A percentile compares a stretch with the other conserved stretches of the same genome.
phyloP scores from a whole-genome alignment of 306 rosid genomes.

The Vicia faba region DNA sequence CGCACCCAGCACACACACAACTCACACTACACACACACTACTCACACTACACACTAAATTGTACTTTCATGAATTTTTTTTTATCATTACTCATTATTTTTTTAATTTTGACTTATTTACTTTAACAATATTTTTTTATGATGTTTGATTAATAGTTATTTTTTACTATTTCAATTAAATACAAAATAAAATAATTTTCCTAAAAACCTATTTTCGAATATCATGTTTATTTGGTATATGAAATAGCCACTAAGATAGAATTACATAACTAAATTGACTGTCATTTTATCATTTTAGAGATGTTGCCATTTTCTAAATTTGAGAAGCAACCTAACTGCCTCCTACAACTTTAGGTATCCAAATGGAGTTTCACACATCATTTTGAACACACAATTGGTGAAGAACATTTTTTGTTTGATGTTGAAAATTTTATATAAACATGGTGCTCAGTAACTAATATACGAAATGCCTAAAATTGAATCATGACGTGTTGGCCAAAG shows the following conservation, averaged over 20 bases:
- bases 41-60: too few relatives aligned
- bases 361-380: background rate
- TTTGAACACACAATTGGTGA: conserved; percentile 17
- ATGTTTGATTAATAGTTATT: too few relatives aligned
- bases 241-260: background rate
- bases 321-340: background rate
- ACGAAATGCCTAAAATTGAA: conserved; percentile 16
- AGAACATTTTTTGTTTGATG: background rate
- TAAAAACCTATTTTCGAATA: background rate
- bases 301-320: background rate
- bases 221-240: background rate
- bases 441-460: conserved; percentile 1
- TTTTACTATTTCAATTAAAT: too few relatives aligned
- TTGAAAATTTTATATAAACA: conserved; percentile 5
- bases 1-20: too few relatives aligned
- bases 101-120: too few relatives aligned
- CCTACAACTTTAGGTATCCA: background rate
- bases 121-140: too few relatives aligned
- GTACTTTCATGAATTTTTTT: too few relatives aligned
- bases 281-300: background rate
- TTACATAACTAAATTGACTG: background rate
- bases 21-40: too few relatives aligned
- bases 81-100: too few relatives aligned
- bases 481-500: background rate
- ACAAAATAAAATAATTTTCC: too few relatives aligned